Conservation (phyloP, 805 yeast species). For the Candida easanensis region DNA sequence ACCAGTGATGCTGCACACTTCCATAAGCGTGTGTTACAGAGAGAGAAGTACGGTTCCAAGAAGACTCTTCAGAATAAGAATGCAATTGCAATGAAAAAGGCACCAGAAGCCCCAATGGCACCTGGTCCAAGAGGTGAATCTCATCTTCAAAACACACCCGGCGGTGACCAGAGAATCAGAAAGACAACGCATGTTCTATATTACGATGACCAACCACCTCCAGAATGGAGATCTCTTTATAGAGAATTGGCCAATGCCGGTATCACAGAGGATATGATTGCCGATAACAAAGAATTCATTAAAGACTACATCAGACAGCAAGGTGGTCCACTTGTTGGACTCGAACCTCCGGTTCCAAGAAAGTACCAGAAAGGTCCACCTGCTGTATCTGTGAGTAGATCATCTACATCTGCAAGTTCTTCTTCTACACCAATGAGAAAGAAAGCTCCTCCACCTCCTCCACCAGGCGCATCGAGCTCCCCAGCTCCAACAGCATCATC, state of each 20-base stretch:
- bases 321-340: constrained; percentile 78
- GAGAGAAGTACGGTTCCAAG: constrained; percentile 83
- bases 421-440: constrained; percentile 32
- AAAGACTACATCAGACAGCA: constrained; percentile 71
- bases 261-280: constrained; percentile 84
- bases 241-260: constrained; percentile 74
- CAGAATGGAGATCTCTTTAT: constrained; percentile 78
- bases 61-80: constrained; percentile 83
- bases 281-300: constrained; percentile 78
- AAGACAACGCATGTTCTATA: constrained; percentile 58
- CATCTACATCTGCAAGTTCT: constrained; percentile 23
- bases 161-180: constrained; percentile 52
- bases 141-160: constrained; percentile 22
- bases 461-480: constrained; percentile 27
- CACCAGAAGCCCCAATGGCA: constrained; percentile 30
- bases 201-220: constrained; percentile 78
- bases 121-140: constrained; percentile 30
- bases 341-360: constrained; percentile 83
- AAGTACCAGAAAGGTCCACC: constrained; percentile 40
- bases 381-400: constrained; percentile 29
- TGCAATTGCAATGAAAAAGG: constrained; percentile 76
- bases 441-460: constrained; percentile 44
- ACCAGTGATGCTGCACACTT: constrained; percentile 84
- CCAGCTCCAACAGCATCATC: constrained; percentile 10
- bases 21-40: constrained; percentile 66